Conservation (phyloP, 768 basidiomycete genomes). For the Kwoniella heveanensis region DNA sequence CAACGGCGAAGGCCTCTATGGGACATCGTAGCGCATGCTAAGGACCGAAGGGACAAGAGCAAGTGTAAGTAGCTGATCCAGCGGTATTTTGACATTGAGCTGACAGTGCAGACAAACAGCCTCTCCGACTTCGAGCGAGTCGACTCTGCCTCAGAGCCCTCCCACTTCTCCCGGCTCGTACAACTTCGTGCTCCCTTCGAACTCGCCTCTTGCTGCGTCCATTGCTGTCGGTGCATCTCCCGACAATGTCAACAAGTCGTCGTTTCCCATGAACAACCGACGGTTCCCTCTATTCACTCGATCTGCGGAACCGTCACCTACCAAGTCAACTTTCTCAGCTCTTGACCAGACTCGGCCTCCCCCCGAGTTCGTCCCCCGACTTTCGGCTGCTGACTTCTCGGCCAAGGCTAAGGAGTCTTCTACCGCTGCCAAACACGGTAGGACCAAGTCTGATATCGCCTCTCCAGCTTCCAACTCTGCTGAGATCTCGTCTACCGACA, state of each 20-base stretch:
- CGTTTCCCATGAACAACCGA: conserved; percentile 7
- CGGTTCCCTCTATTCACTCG: conserved; percentile 34
- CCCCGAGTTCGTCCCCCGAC: conserved; percentile 44
- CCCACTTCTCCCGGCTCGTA: conserved; percentile 38
- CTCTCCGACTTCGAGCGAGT: conserved; percentile 15
- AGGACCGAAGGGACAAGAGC: conserved; percentile 24
- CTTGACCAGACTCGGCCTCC: conserved; percentile 45
- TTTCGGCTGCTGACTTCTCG: conserved; percentile 41
- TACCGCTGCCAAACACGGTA: conserved; percentile 23
- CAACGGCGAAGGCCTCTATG: conserved; percentile 28
- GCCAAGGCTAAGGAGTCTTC: conserved; percentile 16
- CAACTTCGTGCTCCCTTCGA: conserved; percentile 45
- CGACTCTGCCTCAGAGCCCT: conserved; percentile 33
- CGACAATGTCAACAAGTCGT: background rate
- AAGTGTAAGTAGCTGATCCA: conserved; percentile 19
- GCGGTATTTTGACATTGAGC: background rate
- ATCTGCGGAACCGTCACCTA: conserved; percentile 47
- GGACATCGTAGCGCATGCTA: conserved; percentile 40
- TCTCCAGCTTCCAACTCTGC: conserved; percentile 15
- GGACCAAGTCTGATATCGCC: conserved; percentile 30
- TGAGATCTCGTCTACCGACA: conserved; percentile 15
- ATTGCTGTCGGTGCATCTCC: conserved; percentile 28
- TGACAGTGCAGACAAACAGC: conserved; percentile 1
- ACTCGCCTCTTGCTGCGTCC: conserved; percentile 40
- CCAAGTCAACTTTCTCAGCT: conserved; percentile 37